Evolutionary conservation across 2,329 filamentous ascomycete genomes (phyloP).

Genomic region (Trichoderma sp.): DNA sequence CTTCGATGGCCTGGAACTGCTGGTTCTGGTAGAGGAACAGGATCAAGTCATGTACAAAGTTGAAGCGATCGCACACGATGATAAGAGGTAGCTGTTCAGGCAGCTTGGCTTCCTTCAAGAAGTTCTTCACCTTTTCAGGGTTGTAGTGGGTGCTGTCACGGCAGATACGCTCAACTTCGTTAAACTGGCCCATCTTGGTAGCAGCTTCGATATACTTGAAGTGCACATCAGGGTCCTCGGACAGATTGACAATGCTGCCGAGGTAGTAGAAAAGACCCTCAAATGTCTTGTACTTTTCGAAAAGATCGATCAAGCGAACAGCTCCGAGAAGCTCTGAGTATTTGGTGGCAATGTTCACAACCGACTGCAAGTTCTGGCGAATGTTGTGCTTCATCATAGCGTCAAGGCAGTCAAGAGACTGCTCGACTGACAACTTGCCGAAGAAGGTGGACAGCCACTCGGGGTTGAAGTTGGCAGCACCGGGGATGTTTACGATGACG

Average conservation of each 20-base stretch:
- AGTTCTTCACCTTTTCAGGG: slow-evolving; percentile 97
- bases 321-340: slow-evolving; percentile 94
- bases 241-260: slow-evolving; percentile 95
- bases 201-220: slow-evolving; percentile 99
- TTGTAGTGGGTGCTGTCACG: slow-evolving; percentile 90
- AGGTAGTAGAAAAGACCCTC: slow-evolving; percentile 99
- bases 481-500: slow-evolving; percentile 79
- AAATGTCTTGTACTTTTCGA: slow-evolving; percentile 96
- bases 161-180: slow-evolving; percentile 96
- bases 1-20: slow-evolving; percentile 98
- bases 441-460: slow-evolving; percentile 95
- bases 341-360: slow-evolving; percentile 95
- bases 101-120: slow-evolving; percentile 93
- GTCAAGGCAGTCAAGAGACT: slow-evolving; percentile 90
- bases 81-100: slow-evolving; percentile 94
- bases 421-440: slow-evolving; percentile 90
- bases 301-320: slow-evolving; percentile 84
- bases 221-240: slow-evolving; percentile 91
- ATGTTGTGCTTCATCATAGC: slow-evolving; percentile 98
- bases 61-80: slow-evolving; percentile 98
- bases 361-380: slow-evolving; percentile 91
- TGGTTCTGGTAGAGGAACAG: slow-evolving; percentile 98
- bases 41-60: slow-evolving; percentile 96
- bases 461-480: slow-evolving; percentile 80
- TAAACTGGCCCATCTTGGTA: slow-evolving; percentile 88